Evolutionary conservation across 2,329 filamentous ascomycete genomes (phyloP).

Genomic region (Ophiostoma sp.): DNA sequence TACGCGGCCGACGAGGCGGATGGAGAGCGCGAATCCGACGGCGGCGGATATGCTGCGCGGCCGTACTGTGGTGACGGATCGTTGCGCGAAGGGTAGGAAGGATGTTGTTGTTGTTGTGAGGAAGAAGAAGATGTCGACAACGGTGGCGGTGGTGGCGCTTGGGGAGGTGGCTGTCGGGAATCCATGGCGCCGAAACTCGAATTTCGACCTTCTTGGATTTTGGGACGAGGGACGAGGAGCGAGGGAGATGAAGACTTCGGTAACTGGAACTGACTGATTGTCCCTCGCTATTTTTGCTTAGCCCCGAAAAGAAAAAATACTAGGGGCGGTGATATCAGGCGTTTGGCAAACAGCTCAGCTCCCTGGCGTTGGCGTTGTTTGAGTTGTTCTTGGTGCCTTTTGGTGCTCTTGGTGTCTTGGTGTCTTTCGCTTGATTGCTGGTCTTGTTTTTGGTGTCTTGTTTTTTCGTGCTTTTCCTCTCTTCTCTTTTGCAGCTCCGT

Average conservation of each 20-base stretch:
- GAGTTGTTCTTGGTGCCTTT: background rate
- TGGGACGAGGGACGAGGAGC: background rate
- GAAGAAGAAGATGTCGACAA: slow-evolving; percentile 18
- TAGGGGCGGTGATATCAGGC: background rate
- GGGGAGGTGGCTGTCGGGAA: slow-evolving; percentile 38
- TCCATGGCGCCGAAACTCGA: slow-evolving; percentile 38
- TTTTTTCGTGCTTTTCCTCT: background rate
- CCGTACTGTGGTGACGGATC: slow-evolving; percentile 38
- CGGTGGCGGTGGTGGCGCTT: slow-evolving; percentile 29
- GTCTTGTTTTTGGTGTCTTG: background rate
- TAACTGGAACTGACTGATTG: background rate
- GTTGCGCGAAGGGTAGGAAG: slow-evolving; percentile 39
- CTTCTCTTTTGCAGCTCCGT: background rate
- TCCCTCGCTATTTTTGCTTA: slow-evolving; percentile 9
- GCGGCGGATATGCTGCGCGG: slow-evolving; percentile 35
- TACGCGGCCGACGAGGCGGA: slow-evolving; percentile 33
- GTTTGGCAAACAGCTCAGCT: slow-evolving; percentile 7
- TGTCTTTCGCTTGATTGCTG: background rate
- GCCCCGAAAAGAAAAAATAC: background rate
- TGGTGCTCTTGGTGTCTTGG: background rate
- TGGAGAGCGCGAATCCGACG: slow-evolving; percentile 31
- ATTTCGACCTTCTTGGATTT: background rate
- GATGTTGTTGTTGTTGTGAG: slow-evolving; percentile 31
- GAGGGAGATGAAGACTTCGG: background rate
- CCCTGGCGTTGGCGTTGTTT: background rate